Evolutionary conservation across 805 yeast genomes (phyloP).

Genomic region (Sugiyamaella marilandica): DNA sequence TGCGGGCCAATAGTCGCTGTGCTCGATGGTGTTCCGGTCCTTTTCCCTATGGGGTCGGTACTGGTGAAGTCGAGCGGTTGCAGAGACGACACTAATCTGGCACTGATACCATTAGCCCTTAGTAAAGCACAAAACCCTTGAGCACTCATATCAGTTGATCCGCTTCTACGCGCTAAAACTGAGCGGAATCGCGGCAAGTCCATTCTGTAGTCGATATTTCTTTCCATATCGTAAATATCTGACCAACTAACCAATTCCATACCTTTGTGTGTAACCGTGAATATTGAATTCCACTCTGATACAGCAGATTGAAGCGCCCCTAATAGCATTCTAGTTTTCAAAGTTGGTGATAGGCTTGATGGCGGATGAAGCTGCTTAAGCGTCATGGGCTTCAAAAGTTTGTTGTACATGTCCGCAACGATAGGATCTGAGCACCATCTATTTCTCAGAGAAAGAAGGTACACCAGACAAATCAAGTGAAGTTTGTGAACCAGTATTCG

Average conservation of each 20-base stretch:
- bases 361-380: constrained; percentile 47
- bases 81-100: constrained; percentile 73
- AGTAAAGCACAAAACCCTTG: constrained; percentile 81
- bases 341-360: constrained; percentile 39
- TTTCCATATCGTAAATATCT: constrained; percentile 34
- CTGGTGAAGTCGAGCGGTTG: constrained; percentile 85
- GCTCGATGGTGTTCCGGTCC: constrained; percentile 14
- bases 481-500: constrained; percentile 56
- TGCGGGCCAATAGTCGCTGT: not conserved
- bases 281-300: constrained; percentile 55
- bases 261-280: constrained; percentile 42
- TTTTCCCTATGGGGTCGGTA: constrained; percentile 14
- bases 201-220: constrained; percentile 23
- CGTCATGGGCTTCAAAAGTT: constrained; percentile 45
- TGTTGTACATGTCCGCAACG: constrained; percentile 40
- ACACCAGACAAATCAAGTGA: constrained; percentile 52
- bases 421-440: constrained; percentile 59
- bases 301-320: constrained; percentile 71
- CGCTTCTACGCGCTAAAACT: constrained; percentile 45
- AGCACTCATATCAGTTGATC: constrained; percentile 74
- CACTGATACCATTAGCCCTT: constrained; percentile 63
- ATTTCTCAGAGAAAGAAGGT: constrained; percentile 67
- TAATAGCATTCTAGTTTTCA: constrained; percentile 60
- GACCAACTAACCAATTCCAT: constrained; percentile 45
- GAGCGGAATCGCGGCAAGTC: constrained; percentile 42